Base-by-base conservation (phyloP, 495 filamentous ascomycete genomes). In the Corynascus novoguineensis region DNA sequence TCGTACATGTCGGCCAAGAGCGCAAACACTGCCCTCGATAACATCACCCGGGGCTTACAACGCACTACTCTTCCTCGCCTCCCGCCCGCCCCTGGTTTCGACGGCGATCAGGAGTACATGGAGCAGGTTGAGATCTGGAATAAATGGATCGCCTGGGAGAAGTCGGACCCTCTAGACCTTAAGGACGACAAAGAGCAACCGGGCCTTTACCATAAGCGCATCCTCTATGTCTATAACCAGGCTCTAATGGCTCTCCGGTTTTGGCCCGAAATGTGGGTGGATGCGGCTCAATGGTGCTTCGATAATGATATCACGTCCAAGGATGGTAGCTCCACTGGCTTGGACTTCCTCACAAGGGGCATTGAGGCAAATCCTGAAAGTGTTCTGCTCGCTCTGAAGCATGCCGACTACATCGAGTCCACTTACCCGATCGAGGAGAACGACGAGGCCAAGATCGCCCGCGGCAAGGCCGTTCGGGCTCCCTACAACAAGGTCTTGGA, bases 231-330 rank as follows among this genome's bases (percentile, higher is more conserved):
- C 56, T 97, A 95, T 75, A 92, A 92, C 72, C 92, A 96, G 68
- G 88, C 93, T 28, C 75, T 93, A 35, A 97, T 97, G 90, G 86
- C 91, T 9, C 73, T 98, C 58, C 81, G 90, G 52, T 98, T 96
- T 66, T 88, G 90, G 78, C 93, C 95, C 3, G 88, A 92, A 67
- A 83, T 97, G 60, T 98, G 93, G 93, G 92, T 87, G 60, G 90
- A 96, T 46, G 93, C 92, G 3, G 88, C 91, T 12, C 88, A 96
- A 55, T 98, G 92, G 77, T 96, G 91, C 72, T 88, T 91, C 66
- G 75, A 83, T 48, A 91, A 95, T 65, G 82, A 82, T 50, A 64
- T 79, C 45, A 58, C 71, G 6, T 49, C 70, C 34, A 82, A 74
- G 17, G 84, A 87, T 50, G 88, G 88, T 21, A 85, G 86, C 55